phyloP scores from a whole-genome alignment of 352 stramenopile species.

The Globisporangium camurandrum region DNA sequence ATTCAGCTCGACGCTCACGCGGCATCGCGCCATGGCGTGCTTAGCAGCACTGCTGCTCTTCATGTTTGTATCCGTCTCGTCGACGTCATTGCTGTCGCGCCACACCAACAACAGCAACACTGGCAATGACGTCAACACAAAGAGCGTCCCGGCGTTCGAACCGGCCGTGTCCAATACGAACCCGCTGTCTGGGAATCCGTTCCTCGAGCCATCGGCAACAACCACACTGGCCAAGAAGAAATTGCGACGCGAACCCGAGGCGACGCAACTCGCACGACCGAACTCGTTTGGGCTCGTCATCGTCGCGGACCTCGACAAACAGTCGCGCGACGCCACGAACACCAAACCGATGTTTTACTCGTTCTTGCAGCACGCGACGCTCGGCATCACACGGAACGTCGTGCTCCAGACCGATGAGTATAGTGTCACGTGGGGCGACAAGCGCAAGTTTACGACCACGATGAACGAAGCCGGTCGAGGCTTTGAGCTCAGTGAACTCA shows the following conservation, averaged over 20 bases:
- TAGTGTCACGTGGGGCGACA: constrained; percentile 57
- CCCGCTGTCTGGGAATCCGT: constrained; percentile 7
- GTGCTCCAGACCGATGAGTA: constrained; percentile 37
- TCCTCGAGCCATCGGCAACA: constrained; percentile 9
- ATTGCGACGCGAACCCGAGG: constrained; percentile 24
- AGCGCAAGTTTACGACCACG: constrained; percentile 64
- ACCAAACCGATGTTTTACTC: constrained; percentile 90
- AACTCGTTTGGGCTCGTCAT: constrained; percentile 84
- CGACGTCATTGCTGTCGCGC: constrained; percentile 25
- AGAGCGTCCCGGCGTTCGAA: constrained; percentile 13
- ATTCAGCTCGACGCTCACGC: constrained; percentile 33
- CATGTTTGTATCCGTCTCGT: constrained; percentile 60
- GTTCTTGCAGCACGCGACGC: constrained; percentile 86
- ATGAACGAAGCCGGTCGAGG: constrained; percentile 94
- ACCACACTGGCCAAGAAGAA: constrained; percentile 9
- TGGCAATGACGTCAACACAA: constrained; percentile 2
- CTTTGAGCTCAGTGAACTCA: constrained; percentile 94
- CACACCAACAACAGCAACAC: not conserved
- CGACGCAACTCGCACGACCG: constrained; percentile 21
- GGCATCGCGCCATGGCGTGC: constrained; percentile 38
- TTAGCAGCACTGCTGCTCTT: constrained; percentile 40
- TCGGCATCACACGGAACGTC: constrained; percentile 55
- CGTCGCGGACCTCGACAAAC: constrained; percentile 95
- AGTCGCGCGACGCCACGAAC: constrained; percentile 78
- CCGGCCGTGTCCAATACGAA: constrained; percentile 4